These are phyloP conservation scores for Phialophora macrospora DNA, from an alignment of 2,329 filamentous ascomycete species.

Conservation along the genomic window DNA sequence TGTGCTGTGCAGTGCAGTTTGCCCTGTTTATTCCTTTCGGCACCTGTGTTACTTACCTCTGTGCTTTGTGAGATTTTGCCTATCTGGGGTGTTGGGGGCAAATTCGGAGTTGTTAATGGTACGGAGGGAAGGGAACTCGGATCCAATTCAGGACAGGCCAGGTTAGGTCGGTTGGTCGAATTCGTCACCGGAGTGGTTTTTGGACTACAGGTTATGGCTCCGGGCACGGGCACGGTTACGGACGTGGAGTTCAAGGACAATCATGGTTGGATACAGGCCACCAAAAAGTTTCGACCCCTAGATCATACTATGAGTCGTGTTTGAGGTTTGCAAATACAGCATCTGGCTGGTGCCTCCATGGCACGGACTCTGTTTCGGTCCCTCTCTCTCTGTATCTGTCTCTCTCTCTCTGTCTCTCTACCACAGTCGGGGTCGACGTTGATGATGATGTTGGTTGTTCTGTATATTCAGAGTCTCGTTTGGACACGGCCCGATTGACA, in stretches of 20 bases:
- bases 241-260: neutral
- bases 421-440: no score
- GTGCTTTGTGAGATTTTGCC: neutral
- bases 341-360: neutral
- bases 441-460: neutral
- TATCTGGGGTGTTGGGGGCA: neutral
- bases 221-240: neutral
- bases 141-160: neutral
- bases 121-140: neutral
- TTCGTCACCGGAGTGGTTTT: neutral
- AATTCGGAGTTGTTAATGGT: neutral
- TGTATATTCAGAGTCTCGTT: neutral
- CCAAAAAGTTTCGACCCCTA: neutral
- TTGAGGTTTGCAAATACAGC: no score
- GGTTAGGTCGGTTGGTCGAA: neutral
- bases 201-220: neutral
- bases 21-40: conserved; percentile 5
- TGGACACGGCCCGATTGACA: neutral
- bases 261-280: neutral
- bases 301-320: neutral
- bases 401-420: no score
- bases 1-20: neutral
- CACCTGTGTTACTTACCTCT: conserved; percentile 12
- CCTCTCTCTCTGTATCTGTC: neutral
- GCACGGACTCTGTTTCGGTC: neutral